Conservation (phyloP, 345 rosid species). For the Psidium friedrichsthalianum region DNA sequence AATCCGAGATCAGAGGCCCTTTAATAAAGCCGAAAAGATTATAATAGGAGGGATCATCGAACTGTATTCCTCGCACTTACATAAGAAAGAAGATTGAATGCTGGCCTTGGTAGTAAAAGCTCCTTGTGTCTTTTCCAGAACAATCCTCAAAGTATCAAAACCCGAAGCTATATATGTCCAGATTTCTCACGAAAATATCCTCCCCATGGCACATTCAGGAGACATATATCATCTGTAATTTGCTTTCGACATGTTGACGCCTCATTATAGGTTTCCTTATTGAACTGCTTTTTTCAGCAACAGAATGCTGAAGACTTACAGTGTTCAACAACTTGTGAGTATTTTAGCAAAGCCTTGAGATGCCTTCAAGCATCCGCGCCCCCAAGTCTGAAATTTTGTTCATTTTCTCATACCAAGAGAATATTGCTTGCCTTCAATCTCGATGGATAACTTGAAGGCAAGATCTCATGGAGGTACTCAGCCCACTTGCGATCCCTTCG, state of each 20-base stretch:
- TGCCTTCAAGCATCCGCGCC: constrained; percentile 12
- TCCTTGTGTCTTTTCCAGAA: constrained; percentile 6
- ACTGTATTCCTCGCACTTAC: neutral
- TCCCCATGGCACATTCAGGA: constrained; percentile 3
- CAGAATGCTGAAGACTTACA: neutral
- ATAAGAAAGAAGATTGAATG: neutral
- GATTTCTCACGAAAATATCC: constrained; percentile 2
- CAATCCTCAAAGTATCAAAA: constrained; percentile 11
- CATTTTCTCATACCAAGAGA: constrained; percentile 14
- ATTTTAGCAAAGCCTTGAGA: neutral
- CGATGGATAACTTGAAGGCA: constrained; percentile 21
- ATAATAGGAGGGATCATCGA: neutral
- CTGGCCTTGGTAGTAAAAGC: neutral
- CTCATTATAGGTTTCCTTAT: too few species aligned
- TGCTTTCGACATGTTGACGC: too few species aligned
- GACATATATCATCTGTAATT: constrained; percentile 5
- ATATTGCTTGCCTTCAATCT: constrained; percentile 22
- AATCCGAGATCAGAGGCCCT: neutral
- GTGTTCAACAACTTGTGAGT: constrained; percentile 17
- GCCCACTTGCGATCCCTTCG: constrained; percentile 20
- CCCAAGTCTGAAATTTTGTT: constrained; percentile 33
- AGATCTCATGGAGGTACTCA: constrained; percentile 24
- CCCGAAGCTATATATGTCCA: constrained; percentile 12
- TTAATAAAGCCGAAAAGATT: too few species aligned
- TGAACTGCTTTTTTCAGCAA: neutral